These are phyloP conservation scores for Agrocybe chaxingu DNA, from an alignment of 768 basidiomycete genomes.

Conservation along the genomic window DNA sequence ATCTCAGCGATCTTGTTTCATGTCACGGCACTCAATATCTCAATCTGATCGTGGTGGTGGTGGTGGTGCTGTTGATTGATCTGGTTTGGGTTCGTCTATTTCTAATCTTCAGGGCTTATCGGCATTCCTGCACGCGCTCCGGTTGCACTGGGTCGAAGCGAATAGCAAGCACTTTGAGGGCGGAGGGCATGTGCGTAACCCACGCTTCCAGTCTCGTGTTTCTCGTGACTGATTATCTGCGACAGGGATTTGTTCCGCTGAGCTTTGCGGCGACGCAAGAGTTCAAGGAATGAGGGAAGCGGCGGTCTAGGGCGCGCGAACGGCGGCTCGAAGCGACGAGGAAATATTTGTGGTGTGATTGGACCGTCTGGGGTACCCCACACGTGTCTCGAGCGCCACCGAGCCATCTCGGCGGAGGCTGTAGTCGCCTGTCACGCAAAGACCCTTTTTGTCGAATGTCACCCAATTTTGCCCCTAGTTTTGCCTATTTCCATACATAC, in stretches of 20 bases:
- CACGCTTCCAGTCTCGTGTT: constrained; percentile 20
- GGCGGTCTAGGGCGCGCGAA: neutral
- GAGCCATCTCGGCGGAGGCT: constrained; percentile 2
- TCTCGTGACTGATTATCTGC: constrained; percentile 16
- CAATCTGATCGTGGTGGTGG: constrained; percentile 5
- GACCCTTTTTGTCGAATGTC: too few relatives aligned
- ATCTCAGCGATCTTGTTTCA: constrained; percentile 11
- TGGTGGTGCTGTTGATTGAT: constrained; percentile 10
- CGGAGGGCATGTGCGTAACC: constrained; percentile 74
- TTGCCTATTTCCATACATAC: too few relatives aligned
- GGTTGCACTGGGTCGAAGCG: constrained; percentile 97
- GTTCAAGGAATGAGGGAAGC: constrained; percentile 30
- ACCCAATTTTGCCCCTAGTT: too few relatives aligned
- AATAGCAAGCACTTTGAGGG: constrained; percentile 96
- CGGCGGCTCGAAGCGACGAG: too few relatives aligned
- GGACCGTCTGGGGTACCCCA: constrained; percentile 17
- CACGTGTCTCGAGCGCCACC: constrained; percentile 12
- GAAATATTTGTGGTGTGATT: too few relatives aligned
- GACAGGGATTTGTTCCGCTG: constrained; percentile 46
- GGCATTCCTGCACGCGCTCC: constrained; percentile 93
- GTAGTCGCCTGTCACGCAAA: constrained; percentile 2
- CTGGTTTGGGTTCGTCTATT: constrained; percentile 7
- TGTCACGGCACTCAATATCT: constrained; percentile 5
- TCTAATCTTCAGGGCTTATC: constrained; percentile 68
- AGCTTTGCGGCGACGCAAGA: constrained; percentile 33